Conservation (phyloP, 495 filamentous ascomycete genomes). For the Neurospora sp. region DNA sequence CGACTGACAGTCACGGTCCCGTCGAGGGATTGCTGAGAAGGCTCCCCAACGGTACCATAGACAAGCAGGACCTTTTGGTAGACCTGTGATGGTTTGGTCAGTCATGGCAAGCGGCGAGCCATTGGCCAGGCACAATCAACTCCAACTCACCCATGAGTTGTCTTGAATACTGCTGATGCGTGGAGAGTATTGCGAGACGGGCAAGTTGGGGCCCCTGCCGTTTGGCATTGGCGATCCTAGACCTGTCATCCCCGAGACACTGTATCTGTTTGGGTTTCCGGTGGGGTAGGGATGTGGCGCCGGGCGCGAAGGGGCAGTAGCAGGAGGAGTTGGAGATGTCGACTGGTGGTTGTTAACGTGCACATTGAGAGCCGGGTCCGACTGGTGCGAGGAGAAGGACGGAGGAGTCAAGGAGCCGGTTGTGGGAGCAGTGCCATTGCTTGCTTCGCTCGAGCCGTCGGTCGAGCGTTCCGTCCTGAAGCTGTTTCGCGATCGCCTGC, state of each 20-base stretch:
- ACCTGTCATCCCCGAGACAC: constrained; percentile 44
- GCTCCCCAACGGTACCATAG: constrained; percentile 69
- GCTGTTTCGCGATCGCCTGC: constrained; percentile 60
- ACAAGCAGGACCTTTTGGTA: constrained; percentile 82
- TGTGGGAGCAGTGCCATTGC: constrained; percentile 34
- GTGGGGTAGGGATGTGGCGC: constrained; percentile 33
- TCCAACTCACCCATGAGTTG: constrained; percentile 62
- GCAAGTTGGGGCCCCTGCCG: constrained; percentile 40
- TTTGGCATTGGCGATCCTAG: constrained; percentile 47
- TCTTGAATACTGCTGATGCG: constrained; percentile 66
- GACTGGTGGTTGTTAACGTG: constrained; percentile 29
- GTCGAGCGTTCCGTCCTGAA: constrained; percentile 48
- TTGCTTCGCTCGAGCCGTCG: constrained; percentile 41
- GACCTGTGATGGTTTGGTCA: constrained; percentile 43
- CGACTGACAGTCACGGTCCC: constrained; percentile 72
- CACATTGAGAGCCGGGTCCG: constrained; percentile 39
- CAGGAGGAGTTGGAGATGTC: constrained; percentile 27
- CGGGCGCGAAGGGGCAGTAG: constrained; percentile 23
- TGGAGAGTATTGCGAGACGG: constrained; percentile 68
- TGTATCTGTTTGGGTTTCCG: constrained; percentile 29
- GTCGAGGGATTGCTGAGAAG: constrained; percentile 58
- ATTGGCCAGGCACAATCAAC: neutral
- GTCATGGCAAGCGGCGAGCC: neutral
- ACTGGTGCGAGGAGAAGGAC: constrained; percentile 29
- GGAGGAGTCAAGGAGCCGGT: constrained; percentile 37